Conservation (phyloP, 176 grass and related monocot genomes). For the Avena eriantha region DNA sequence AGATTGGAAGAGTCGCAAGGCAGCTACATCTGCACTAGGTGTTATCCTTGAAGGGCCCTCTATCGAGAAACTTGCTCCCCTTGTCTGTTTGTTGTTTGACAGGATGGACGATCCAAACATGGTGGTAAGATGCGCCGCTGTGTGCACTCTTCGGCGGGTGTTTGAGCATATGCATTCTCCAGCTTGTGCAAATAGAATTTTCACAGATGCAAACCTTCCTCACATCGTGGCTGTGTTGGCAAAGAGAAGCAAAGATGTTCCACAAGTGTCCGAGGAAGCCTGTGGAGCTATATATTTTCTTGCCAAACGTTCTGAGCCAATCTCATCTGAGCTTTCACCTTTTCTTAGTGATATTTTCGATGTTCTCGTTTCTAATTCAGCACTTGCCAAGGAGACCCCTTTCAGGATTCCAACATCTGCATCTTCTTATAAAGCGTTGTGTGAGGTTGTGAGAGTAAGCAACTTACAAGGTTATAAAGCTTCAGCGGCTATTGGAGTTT, state of each 20-base stretch:
- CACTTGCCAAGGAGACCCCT: constrained; percentile 60
- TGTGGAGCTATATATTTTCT: constrained; percentile 89
- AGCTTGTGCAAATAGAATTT: constrained; percentile 55
- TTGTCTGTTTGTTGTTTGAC: constrained; percentile 75
- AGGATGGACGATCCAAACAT: constrained; percentile 74
- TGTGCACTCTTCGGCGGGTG: constrained; percentile 71
- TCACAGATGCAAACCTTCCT: constrained; percentile 70
- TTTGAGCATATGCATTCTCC: constrained; percentile 80
- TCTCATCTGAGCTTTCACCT: constrained; percentile 66
- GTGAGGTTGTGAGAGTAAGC: constrained; percentile 79
- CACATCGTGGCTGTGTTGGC: constrained; percentile 67
- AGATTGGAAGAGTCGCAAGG: constrained; percentile 77
- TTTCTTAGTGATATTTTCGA: constrained; percentile 62
- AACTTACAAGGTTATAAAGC: constrained; percentile 52
- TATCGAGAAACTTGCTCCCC: constrained; percentile 66
- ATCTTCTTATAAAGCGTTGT: constrained; percentile 80
- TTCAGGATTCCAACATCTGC: constrained; percentile 53
- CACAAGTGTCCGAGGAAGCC: constrained; percentile 87
- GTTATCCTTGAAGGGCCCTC: constrained; percentile 91
- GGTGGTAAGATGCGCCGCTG: constrained; percentile 75
- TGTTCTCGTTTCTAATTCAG: constrained; percentile 65
- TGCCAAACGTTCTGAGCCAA: constrained; percentile 63
- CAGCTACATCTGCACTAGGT: constrained; percentile 88
- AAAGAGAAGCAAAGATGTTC: constrained; percentile 66
- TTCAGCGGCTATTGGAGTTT: constrained; percentile 51